Evolutionary conservation across 2,329 filamentous ascomycete genomes (phyloP).

Genomic region (Verticillium isaacii): DNA sequence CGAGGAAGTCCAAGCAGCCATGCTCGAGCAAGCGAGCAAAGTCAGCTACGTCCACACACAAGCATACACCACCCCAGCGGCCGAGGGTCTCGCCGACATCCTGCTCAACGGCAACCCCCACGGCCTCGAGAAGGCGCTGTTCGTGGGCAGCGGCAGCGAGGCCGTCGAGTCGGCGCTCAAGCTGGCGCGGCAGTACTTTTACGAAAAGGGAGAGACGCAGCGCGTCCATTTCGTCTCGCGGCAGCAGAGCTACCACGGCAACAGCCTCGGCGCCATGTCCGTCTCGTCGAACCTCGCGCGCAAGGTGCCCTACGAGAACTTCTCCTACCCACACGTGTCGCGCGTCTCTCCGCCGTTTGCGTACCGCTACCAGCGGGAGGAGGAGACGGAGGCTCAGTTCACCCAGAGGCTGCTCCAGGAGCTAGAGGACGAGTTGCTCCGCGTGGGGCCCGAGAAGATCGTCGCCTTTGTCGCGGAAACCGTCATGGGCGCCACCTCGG

Average conservation of each 20-base stretch:
- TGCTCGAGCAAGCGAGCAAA: slow-evolving; percentile 19
- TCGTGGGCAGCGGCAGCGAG: slow-evolving; percentile 19
- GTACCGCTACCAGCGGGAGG: slow-evolving; percentile 25
- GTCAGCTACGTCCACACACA: slow-evolving; percentile 23
- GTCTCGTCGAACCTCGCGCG: slow-evolving; percentile 24
- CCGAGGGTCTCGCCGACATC: slow-evolving; percentile 22
- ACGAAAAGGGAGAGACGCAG: slow-evolving; percentile 30
- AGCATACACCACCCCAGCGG: slow-evolving; percentile 37
- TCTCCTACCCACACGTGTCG: slow-evolving; percentile 18
- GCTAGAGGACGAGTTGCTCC: slow-evolving; percentile 40
- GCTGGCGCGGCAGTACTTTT: slow-evolving; percentile 41
- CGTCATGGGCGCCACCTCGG: slow-evolving; percentile 54
- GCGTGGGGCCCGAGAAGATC: slow-evolving; percentile 39
- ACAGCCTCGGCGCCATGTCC: slow-evolving; percentile 40
- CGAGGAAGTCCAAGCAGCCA: slow-evolving; percentile 20
- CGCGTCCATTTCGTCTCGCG: slow-evolving; percentile 37
- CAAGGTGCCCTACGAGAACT: slow-evolving; percentile 20
- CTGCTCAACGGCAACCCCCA: slow-evolving; percentile 6
- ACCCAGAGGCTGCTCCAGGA: slow-evolving; percentile 34
- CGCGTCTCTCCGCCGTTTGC: slow-evolving; percentile 39
- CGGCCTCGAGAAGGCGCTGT: slow-evolving; percentile 12
- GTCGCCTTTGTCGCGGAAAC: slow-evolving; percentile 59
- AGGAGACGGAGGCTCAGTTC: slow-evolving; percentile 34
- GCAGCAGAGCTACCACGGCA: slow-evolving; percentile 44
- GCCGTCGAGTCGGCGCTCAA: slow-evolving; percentile 44